These are phyloP conservation scores for Solanum arcanum DNA, from an alignment of 257 asterid genomes.

Conservation along the genomic window DNA sequence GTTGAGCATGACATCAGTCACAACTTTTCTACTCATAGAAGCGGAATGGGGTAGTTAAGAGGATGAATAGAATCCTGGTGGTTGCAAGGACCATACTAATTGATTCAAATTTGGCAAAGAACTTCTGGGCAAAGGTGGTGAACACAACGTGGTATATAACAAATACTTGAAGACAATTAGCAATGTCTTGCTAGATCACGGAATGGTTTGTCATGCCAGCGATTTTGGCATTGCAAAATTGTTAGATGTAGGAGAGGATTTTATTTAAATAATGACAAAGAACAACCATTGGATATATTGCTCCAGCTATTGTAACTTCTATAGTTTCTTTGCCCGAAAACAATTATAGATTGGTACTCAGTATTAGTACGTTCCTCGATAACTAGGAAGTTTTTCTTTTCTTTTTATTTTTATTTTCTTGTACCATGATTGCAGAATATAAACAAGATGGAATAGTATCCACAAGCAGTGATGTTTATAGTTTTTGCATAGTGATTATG, in stretches of 20 bases:
- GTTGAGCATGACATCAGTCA: too few relatives aligned
- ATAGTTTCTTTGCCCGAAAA: too few relatives aligned
- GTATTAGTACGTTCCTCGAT: background rate
- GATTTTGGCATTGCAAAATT: background rate
- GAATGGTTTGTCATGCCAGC: background rate
- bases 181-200: background rate
- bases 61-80: too few relatives aligned
- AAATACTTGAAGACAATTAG: background rate
- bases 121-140: too few relatives aligned
- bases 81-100: too few relatives aligned
- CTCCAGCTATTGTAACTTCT: too few relatives aligned
- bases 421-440: background rate
- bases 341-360: too few relatives aligned
- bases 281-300: background rate
- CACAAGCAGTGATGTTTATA: background rate
- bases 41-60: too few relatives aligned
- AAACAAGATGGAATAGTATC: background rate
- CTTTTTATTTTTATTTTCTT: background rate
- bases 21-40: too few relatives aligned
- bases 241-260: background rate
- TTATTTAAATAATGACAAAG: background rate
- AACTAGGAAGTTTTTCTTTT: background rate
- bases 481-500: too few relatives aligned
- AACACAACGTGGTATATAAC: too few relatives aligned
- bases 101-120: too few relatives aligned